Conservation (phyloP, 305 asterid species). For the Rubia occidens region DNA sequence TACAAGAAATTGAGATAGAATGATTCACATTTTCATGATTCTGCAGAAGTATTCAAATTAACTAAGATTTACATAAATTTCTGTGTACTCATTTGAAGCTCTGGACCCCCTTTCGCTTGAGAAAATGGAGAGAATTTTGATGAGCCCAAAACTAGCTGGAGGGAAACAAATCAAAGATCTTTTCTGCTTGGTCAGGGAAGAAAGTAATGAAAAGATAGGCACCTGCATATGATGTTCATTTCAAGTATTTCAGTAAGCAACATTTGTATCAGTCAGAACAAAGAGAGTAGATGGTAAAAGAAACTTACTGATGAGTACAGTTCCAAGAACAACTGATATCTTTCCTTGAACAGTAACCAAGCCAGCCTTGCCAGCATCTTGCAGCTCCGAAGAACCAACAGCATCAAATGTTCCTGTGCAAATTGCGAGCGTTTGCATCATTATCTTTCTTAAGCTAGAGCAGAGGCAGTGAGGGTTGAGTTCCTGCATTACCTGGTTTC, state of each 20-base stretch:
- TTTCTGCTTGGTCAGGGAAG: constrained; percentile 93
- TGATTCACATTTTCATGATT: background rate
- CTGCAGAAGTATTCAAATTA: background rate
- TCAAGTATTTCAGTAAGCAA: constrained; percentile 4
- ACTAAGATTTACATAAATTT: background rate
- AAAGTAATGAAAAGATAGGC: constrained; percentile 70
- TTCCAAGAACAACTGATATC: constrained; percentile 80
- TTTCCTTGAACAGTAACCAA: constrained; percentile 71
- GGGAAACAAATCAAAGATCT: constrained; percentile 57
- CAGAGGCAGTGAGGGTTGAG: background rate
- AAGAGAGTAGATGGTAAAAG: background rate
- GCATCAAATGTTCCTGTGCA: constrained; percentile 62
- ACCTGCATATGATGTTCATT: constrained; percentile 34
- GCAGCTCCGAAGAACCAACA: constrained; percentile 76
- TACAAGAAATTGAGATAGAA: background rate
- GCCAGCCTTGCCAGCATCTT: constrained; percentile 97
- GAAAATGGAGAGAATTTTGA: background rate
- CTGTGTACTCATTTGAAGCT: background rate
- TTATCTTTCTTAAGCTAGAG: background rate
- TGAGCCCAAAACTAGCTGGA: constrained; percentile 31
- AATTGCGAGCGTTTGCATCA: background rate
- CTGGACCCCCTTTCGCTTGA: background rate
- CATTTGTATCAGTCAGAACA: background rate
- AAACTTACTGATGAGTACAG: constrained; percentile 74
- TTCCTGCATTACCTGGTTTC: constrained; percentile 45